Evolutionary conservation across 768 basidiomycete genomes (phyloP), one percentile per base, ranked within the genome.

Genomic region (Pulveroboletus sp.): DNA sequence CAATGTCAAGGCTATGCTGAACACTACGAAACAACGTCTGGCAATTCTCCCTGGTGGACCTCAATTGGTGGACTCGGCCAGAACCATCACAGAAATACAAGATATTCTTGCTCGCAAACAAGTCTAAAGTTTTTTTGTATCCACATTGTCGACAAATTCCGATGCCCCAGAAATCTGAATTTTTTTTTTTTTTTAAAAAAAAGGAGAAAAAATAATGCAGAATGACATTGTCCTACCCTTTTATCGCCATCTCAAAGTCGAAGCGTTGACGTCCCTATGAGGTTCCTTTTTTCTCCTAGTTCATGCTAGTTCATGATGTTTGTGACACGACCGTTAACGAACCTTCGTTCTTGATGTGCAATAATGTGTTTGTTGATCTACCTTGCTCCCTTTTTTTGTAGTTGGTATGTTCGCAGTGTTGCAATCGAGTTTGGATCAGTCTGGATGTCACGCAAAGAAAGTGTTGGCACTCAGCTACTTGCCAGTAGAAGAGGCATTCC

Each of bases 1-100:
- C 27, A 87, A 79, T 56, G 87, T 91, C 43, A 86, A 88, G 64
- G 76, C 78, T 47, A 83, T 82, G 64, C 72, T 92, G 50, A 83
- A 85, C 60, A 82, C 82, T 43, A 89, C 86, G 50, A 89, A 88
- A 67, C 87, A 89, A 64, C 83, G 89, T 40, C 76, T 90, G 31
- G 76, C 80, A 11, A 85, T 90, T 57, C 78, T 90, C 57, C 89
- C 89, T 52, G 85, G 84, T 57, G 81, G 81, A 47, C 74, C 85
- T 36, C 78, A 79, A 28, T 75, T 81, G 46, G 70, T 82, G 50
- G 89, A 91, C 45, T 81, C 82, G 31, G 79, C 81, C 26, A 79
- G 86, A 58, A 77, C 76, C 45, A 81, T 92, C 54, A 71, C 80
- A 38, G 89, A 92, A 32, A 80, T 90, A 48, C 86, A 88, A 67